Evolutionary conservation across 208 protist genomes (phyloP), one percentile per base, ranked within the genome.

Genomic region (Crithidia thermophila): DNA sequence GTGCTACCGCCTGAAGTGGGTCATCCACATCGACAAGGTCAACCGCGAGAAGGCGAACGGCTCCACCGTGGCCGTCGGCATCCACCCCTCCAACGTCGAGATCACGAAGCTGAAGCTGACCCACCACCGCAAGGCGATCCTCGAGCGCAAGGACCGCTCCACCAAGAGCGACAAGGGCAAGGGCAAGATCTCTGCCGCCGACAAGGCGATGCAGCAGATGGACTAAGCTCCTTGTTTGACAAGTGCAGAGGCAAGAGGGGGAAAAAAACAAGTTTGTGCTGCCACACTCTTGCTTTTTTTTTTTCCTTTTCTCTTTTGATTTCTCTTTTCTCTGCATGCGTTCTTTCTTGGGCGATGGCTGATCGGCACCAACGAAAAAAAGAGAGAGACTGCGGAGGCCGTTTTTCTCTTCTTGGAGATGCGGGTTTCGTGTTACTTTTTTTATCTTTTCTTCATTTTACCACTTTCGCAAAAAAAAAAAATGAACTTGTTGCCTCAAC

Each of bases 71-170:
- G 65, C 87, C 50, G 89, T 99, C 58, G 96, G 97, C 76, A 94
- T 99, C 84, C 75, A 99, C 82, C 87, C 99, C 53, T 99, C 98
- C 75, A 99, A 99, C 78, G 93, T 99, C 55, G 91, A 99, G 79
- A 99, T 99, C 87, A 99, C 96, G 74, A 99, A 99, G 89, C 94
- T 99, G 73, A 98, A 99, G 86, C 81, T 99, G 33, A 98, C 99
- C 87, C 96, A 98, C 78, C 88, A 99, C 93, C 97, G 99, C 81
- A 98, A 99, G 90, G 76, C 71, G 36, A 93, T 99, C 71, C 89
- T 99, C 43, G 97, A 97, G 59, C 85, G 96, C 84, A 92, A 97
- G 88, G 91, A 91, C 86, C 82, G 87, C 81, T 87, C 78, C 71
- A 81, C 80, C 55, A 94, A 90, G 81, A 79, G 71, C 52, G 89